Conservation (phyloP, 2,329 filamentous ascomycete species). For the Aspergillus persii region DNA sequence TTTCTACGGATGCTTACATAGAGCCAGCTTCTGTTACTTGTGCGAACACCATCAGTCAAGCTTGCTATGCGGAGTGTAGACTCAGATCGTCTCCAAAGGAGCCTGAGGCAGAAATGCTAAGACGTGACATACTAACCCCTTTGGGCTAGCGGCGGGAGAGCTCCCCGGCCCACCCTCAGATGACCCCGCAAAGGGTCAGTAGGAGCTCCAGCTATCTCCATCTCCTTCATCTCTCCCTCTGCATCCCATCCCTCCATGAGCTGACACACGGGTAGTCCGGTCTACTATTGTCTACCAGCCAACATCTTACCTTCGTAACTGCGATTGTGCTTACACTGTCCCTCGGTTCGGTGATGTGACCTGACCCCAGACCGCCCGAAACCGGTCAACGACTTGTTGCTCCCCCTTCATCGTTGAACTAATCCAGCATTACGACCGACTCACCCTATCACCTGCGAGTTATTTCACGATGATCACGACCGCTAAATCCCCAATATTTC, state of each 20-base stretch:
- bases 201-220: background rate
- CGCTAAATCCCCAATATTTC: background rate
- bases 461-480: background rate
- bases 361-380: background rate
- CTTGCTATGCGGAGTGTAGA: too few relatives aligned
- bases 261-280: too few relatives aligned
- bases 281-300: too few relatives aligned
- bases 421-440: background rate
- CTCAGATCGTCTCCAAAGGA: background rate
- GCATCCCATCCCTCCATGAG: too few relatives aligned
- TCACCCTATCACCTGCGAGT: background rate
- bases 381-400: background rate
- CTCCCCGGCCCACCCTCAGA: background rate
- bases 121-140: background rate
- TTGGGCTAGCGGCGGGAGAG: background rate
- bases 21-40: background rate
- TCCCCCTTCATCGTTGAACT: background rate
- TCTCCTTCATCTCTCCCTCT: background rate
- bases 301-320: background rate
- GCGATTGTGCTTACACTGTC: background rate
- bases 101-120: background rate
- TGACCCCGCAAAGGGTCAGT: background rate
- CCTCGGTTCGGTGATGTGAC: background rate
- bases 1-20: background rate
- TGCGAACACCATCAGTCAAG: background rate